phyloP scores from a whole-genome alignment of 768 basidiomycete species.

The Collybiopsis luxurians region DNA sequence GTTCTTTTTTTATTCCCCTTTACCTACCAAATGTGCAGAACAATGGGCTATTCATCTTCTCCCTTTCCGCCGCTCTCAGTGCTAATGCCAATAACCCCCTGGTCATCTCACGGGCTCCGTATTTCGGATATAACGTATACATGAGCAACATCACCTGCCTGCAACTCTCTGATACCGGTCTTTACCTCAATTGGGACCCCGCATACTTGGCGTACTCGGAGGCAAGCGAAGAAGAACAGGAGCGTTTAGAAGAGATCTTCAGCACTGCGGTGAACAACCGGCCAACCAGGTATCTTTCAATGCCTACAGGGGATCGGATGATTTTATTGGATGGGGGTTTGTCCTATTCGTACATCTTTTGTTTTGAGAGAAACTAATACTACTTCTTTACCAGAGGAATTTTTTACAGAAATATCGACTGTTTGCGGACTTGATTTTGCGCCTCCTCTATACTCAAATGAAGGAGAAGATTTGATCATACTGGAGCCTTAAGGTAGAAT shows the following conservation, averaged over 20 bases:
- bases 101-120: constrained; percentile 24
- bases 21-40: constrained; percentile 18
- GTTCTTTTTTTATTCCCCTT: not conserved
- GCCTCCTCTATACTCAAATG: not conserved
- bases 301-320: constrained; percentile 4
- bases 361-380: not conserved
- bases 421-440: not conserved
- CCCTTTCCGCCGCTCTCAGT: constrained; percentile 12
- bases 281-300: not conserved
- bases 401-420: not conserved
- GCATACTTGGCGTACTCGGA: not conserved
- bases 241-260: not conserved
- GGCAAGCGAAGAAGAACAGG: not conserved
- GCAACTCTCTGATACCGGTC: constrained; percentile 51
- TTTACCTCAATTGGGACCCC: constrained; percentile 47
- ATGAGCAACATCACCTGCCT: constrained; percentile 44
- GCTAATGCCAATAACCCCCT: constrained; percentile 17
- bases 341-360: not conserved
- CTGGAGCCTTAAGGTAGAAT: too few species aligned
- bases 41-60: constrained; percentile 22
- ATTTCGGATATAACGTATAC: constrained; percentile 25
- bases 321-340: not conserved
- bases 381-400: not conserved
- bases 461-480: not conserved
- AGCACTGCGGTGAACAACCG: not conserved